These are phyloP conservation scores for Lophiotrema nucula DNA, from an alignment of 495 filamentous ascomycete species.

Conservation along the genomic window DNA sequence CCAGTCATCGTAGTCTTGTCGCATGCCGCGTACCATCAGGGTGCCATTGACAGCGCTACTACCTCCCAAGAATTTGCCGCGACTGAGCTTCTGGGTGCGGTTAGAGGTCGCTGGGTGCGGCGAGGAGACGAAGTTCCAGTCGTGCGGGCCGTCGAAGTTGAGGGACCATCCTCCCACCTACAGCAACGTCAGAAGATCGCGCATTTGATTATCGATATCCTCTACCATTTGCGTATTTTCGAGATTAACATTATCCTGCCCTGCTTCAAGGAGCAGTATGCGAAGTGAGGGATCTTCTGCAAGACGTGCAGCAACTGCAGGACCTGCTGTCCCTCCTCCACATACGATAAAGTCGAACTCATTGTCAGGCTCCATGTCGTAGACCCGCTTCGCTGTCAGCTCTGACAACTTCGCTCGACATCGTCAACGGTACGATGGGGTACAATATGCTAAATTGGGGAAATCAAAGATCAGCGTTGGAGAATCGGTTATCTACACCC, in stretches of 20 bases:
- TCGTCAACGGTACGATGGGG: too few relatives aligned
- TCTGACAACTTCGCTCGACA: too few relatives aligned
- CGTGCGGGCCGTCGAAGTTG: not conserved
- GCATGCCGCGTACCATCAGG: conserved; percentile 43
- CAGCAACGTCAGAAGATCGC: conserved; percentile 47
- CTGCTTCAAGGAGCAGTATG: conserved; percentile 57
- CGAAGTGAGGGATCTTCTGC: conserved; percentile 53
- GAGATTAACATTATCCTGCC: conserved; percentile 34
- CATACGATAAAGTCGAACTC: conserved; percentile 51
- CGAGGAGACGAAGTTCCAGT: conserved; percentile 44
- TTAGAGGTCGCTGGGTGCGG: conserved; percentile 53
- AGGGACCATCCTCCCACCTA: conserved; percentile 27
- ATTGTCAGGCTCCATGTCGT: not conserved
- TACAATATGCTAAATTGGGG: too few relatives aligned
- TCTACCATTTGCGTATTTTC: conserved; percentile 19
- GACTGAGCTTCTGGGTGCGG: conserved; percentile 60
- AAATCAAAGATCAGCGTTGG: too few relatives aligned
- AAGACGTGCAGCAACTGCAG: conserved; percentile 57
- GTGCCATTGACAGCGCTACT: conserved; percentile 53
- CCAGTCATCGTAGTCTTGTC: conserved; percentile 46
- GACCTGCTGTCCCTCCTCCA: conserved; percentile 61
- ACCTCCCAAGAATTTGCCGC: conserved; percentile 56
- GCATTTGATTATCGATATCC: conserved; percentile 42
- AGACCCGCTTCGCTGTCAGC: too few relatives aligned
- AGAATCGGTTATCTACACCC: too few relatives aligned